Evolutionary conservation across 805 yeast species (phyloP), one percentile per base, ranked within the genome.

Genomic region (Scheffersomyces stipitis): DNA sequence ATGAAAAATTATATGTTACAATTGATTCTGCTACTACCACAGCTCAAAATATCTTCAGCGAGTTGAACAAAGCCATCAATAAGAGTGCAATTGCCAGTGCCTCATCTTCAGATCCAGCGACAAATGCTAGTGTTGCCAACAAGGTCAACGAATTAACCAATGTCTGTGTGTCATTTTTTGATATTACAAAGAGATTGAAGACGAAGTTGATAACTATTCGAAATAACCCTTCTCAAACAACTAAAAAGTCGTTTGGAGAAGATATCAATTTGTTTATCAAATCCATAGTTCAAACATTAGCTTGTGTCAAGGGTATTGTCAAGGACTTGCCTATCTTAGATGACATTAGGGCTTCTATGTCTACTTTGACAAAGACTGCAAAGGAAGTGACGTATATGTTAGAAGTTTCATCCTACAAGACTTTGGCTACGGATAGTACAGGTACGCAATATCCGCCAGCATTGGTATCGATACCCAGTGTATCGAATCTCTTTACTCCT

Each of bases 301-400:
- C 91, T 2, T 78, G 86, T 1, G 88, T 95, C 0, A 89, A 89
- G 53, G 73, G 76, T 1, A 81, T 95, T 2, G 83, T 91, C 78
- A 75, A 78, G 36, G 96, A 86, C 45, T 70, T 88, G 39, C 90
- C 95, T 0, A 75, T 82, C 12, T 69, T 91, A 34, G 81, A 84
- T 48, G 96, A 86, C 38, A 83, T 83, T 4, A 69, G 96, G 40
- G 81, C 90, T 5, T 78, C 86, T 4, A 75, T 91, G 62, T 86
- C 96, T 0, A 77, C 80, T 26, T 67, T 91, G 40, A 90, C 97
- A 0, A 80, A 87, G 46, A 85, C 90, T 3, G 87, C 96, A 3
- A 91, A 91, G 52, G 98, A 91, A 53, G 84, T 91, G 12, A 89
- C 97, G 0, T 81, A 87, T n/a, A 71, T 86, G 48, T 64, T 90